Evolutionary conservation across 106 monocot genomes (phyloP).

Genomic region (Ottelia alismoides): DNA sequence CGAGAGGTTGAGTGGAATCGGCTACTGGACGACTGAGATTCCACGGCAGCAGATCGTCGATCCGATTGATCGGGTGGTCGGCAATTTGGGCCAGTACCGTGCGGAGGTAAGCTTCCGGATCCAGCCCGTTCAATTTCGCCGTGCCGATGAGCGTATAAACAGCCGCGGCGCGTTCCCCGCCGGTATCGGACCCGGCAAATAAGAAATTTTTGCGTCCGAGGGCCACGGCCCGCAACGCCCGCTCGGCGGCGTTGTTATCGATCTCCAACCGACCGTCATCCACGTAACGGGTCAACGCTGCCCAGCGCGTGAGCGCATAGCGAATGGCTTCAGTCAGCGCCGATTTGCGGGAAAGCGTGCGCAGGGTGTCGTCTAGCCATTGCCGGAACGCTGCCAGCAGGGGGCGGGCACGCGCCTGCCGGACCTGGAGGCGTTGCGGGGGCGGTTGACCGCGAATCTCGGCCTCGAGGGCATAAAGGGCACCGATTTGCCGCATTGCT

Average conservation of each 20-base stretch:
- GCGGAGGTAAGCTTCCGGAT: not conserved
- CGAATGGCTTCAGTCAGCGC: not conserved
- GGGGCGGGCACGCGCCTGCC: no score
- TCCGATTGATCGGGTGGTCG: no score
- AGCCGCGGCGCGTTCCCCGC: no score
- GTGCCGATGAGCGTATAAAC: not conserved
- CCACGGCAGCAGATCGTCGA: no score
- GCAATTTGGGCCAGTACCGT: not conserved
- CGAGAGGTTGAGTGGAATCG: no score
- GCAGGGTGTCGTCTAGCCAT: not conserved
- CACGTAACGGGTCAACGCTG: not conserved
- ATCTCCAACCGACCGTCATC: not conserved
- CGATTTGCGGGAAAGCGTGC: not conserved
- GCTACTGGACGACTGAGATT: no score
- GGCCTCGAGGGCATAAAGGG: not conserved
- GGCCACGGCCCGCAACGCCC: not conserved
- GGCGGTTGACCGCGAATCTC: not conserved
- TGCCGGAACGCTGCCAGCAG: not conserved
- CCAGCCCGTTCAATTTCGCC: not conserved
- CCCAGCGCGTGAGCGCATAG: not conserved
- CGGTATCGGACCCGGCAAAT: not conserved
- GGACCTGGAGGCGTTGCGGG: not conserved
- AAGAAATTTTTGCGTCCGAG: not conserved
- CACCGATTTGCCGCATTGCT: not conserved
- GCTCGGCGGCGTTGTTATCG: not conserved